Conservation (phyloP, 169 alveolate genomes). For the Eimeria necatrix region DNA sequence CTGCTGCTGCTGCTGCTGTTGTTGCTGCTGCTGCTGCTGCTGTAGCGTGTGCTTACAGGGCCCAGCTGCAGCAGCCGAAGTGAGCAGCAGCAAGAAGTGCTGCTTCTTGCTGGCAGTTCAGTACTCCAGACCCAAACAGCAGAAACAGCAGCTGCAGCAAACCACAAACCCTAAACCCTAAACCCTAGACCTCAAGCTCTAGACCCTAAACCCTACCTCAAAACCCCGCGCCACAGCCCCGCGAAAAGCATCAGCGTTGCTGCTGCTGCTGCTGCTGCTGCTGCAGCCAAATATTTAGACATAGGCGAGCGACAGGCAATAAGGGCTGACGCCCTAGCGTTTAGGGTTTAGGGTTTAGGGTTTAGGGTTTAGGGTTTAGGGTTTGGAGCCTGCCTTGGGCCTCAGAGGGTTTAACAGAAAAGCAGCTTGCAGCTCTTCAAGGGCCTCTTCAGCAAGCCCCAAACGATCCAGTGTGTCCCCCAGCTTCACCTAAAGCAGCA, state of each 20-base stretch:
- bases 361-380: constrained; percentile 36
- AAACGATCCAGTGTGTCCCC: background rate
- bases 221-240: no score
- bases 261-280: no score
- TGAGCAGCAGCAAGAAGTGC: background rate
- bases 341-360: constrained; percentile 58
- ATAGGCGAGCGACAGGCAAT: background rate
- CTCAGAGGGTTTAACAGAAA: background rate
- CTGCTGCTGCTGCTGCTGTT: constrained; percentile 11
- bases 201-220: background rate
- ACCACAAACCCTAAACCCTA: background rate
- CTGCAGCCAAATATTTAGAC: background rate
- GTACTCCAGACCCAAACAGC: background rate
- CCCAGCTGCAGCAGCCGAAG: background rate
- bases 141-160: constrained; percentile 9
- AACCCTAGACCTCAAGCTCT: background rate
- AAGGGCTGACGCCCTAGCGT: background rate
- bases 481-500: constrained; percentile 2
- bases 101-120: background rate
- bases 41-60: background rate
- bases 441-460: background rate
- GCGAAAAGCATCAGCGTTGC: no score
- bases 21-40: constrained; percentile 22
- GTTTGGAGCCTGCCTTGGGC: background rate
- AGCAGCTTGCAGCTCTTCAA: constrained; percentile 12